These are phyloP conservation scores for Scheffersomyces parashehatae DNA, from an alignment of 1,139 yeast species.

Conservation along the genomic window DNA sequence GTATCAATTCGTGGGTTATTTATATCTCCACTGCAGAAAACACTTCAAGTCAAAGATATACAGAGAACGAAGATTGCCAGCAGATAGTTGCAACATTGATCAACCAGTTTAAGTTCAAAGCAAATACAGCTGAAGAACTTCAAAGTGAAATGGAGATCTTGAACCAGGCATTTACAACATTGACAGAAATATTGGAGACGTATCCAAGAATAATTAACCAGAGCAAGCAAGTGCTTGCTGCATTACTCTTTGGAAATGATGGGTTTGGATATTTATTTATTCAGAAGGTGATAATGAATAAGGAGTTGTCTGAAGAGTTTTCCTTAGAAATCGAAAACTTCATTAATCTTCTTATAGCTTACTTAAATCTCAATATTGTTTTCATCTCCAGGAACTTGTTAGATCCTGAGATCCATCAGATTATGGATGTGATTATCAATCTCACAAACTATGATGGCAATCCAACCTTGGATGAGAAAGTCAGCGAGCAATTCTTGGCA, in stretches of 20 bases:
- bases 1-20: conserved; percentile 36
- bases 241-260: conserved; percentile 35
- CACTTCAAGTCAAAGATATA: conserved; percentile 35
- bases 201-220: conserved; percentile 41
- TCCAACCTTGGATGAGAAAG: conserved; percentile 66
- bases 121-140: neutral
- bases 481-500: conserved; percentile 67
- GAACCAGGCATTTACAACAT: conserved; percentile 32
- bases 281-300: conserved; percentile 20
- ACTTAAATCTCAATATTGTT: conserved; percentile 53
- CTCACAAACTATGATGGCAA: conserved; percentile 61
- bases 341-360: conserved; percentile 52
- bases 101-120: neutral
- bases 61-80: conserved; percentile 14
- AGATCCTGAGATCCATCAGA: conserved; percentile 36
- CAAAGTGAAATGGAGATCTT: conserved; percentile 18
- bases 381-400: conserved; percentile 48
- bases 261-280: conserved; percentile 42
- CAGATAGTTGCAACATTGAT: neutral
- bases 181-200: conserved; percentile 49
- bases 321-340: conserved; percentile 48
- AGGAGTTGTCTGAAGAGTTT: conserved; percentile 31
- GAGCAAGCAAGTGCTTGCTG: conserved; percentile 20
- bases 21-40: conserved; percentile 37
- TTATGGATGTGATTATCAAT: conserved; percentile 51